A percentile compares a stretch with the other conserved stretches of the same genome.
Evolutionary conservation across 176 grass and related monocot genomes (phyloP).

Genomic region (Bromus sterilis): DNA sequence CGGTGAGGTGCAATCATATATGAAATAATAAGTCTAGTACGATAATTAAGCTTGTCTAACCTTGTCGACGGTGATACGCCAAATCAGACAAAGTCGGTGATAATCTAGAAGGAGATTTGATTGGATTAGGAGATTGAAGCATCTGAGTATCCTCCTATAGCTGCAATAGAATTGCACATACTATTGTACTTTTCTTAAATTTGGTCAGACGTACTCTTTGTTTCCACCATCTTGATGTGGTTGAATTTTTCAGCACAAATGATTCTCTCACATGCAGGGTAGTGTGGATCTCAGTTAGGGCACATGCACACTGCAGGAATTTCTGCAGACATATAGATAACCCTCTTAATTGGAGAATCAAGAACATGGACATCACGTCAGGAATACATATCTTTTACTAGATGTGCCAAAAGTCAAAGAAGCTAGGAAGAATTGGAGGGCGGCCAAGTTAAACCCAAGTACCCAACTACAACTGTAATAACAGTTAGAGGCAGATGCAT

Average conservation of each 20-base stretch:
- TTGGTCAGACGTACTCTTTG: neutral
- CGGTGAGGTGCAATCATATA: no score
- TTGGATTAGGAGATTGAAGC: neutral
- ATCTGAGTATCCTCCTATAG: neutral
- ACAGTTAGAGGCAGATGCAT: neutral
- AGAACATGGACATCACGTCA: slow-evolving; percentile 26
- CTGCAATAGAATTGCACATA: neutral
- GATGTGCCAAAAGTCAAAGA: slow-evolving; percentile 34
- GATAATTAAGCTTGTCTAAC: no score
- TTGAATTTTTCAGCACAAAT: neutral
- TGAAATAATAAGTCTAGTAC: no score
- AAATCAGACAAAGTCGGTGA: neutral
- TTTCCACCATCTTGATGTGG: neutral
- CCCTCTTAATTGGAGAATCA: slow-evolving; percentile 3
- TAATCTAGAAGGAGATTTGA: neutral
- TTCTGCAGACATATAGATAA: neutral
- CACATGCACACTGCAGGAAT: slow-evolving; percentile 18
- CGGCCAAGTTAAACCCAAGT: neutral
- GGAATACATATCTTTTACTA: slow-evolving; percentile 5
- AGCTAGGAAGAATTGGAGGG: neutral
- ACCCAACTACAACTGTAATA: neutral
- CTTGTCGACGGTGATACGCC: no score
- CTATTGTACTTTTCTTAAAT: neutral
- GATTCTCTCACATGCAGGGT: slow-evolving; percentile 29
- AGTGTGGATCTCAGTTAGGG: slow-evolving; percentile 14